These are phyloP conservation scores for Aureobasidium sp. DNA, from an alignment of 2,329 filamentous ascomycete species.

Conservation along the genomic window DNA sequence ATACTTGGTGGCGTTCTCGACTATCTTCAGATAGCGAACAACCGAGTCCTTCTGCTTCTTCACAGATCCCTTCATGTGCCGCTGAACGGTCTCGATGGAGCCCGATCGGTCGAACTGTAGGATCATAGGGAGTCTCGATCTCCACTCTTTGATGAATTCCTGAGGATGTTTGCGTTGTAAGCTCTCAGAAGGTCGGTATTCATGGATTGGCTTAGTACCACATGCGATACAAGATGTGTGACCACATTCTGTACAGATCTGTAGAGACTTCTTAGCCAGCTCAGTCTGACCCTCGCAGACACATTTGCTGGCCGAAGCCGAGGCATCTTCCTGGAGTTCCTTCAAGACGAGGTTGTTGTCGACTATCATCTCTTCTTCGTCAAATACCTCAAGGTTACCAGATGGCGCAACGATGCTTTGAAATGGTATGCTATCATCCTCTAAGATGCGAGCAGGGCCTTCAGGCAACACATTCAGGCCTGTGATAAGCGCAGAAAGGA, in stretches of 20 bases:
- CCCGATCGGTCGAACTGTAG: neutral
- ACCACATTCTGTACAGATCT: conserved; percentile 45
- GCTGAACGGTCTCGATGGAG: neutral
- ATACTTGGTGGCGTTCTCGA: conserved; percentile 29
- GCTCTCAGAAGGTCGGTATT: conserved; percentile 28
- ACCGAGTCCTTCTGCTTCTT: neutral
- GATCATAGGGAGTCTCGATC: conserved; percentile 35
- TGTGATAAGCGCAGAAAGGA: conserved; percentile 53
- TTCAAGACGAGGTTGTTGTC: neutral
- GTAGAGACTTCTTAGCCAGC: conserved; percentile 35
- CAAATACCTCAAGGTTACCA: neutral
- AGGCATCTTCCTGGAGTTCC: conserved; percentile 5
- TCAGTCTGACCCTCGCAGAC: conserved; percentile 48
- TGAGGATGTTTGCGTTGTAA: conserved; percentile 33
- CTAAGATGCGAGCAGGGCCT: neutral
- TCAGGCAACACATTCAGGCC: conserved; percentile 14
- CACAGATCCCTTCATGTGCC: neutral
- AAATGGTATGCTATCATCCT: neutral
- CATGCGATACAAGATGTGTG: conserved; percentile 51
- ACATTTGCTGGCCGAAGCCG: conserved; percentile 35
- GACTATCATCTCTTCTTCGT: no score
- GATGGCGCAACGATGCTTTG: neutral
- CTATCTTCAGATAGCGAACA: conserved; percentile 26
- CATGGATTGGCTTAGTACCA: conserved; percentile 48
- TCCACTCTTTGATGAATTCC: conserved; percentile 40